phyloP scores from a whole-genome alignment of 768 basidiomycete species.

The Cytidiella melzeri region DNA sequence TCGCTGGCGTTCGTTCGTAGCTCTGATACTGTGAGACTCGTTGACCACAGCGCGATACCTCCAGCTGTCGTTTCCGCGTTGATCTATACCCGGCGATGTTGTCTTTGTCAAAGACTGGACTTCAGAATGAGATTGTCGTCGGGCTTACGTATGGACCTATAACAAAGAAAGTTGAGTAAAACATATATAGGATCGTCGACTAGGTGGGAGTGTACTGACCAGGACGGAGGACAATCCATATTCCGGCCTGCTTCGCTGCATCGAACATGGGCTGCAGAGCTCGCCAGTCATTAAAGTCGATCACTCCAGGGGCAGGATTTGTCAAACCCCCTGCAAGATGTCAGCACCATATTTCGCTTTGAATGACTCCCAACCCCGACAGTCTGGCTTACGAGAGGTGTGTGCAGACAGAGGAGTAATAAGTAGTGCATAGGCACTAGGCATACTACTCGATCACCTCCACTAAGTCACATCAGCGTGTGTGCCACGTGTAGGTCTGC shows the following conservation, averaged over 20 bases:
- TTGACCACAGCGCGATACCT: slow-evolving; percentile 66
- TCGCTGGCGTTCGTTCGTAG: slow-evolving; percentile 73
- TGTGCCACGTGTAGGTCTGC: too few relatives aligned
- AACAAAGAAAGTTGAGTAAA: not conserved
- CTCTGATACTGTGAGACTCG: slow-evolving; percentile 55
- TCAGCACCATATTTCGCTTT: not conserved
- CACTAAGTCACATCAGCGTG: too few relatives aligned
- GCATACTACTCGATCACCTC: too few relatives aligned
- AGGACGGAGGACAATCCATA: slow-evolving; percentile 77
- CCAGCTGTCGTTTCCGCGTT: slow-evolving; percentile 81
- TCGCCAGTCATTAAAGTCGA: slow-evolving; percentile 70
- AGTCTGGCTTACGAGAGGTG: too few relatives aligned
- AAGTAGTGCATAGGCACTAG: not conserved
- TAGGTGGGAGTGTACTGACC: slow-evolving; percentile 35
- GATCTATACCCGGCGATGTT: slow-evolving; percentile 39
- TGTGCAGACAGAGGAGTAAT: not conserved
- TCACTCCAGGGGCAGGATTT: slow-evolving; percentile 66
- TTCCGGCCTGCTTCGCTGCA: slow-evolving; percentile 63
- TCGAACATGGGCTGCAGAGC: slow-evolving; percentile 67
- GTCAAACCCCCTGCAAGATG: slow-evolving; percentile 43
- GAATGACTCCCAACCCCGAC: too few relatives aligned
- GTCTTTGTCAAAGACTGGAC: not conserved
- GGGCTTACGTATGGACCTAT: slow-evolving; percentile 4
- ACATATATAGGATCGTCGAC: not conserved
- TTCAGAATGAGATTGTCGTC: not conserved